These are phyloP conservation scores for Annulohypoxylon nitens DNA, from an alignment of 495 filamentous ascomycete genomes.

Conservation along the genomic window DNA sequence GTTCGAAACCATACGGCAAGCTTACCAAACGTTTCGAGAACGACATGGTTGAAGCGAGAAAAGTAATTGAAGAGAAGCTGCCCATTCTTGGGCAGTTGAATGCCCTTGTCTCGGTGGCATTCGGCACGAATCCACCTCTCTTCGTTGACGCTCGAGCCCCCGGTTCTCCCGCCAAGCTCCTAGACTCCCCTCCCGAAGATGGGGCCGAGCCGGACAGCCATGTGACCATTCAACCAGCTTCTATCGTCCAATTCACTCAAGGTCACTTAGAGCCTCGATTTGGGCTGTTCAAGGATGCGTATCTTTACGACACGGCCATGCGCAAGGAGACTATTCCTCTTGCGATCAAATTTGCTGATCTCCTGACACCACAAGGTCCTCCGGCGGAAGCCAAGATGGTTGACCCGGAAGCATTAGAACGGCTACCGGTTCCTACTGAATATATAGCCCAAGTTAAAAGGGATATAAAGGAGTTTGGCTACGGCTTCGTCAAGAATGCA, in stretches of 20 bases:
- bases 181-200: neutral
- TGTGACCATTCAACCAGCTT: neutral
- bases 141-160: slow-evolving; percentile 14
- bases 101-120: slow-evolving; percentile 5
- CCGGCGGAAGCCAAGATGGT: neutral
- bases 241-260: slow-evolving; percentile 5
- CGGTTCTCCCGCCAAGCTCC: slow-evolving; percentile 9
- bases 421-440: slow-evolving; percentile 13
- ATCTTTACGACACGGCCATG: slow-evolving; percentile 13
- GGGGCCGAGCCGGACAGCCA: slow-evolving; percentile 11
- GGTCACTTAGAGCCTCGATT: slow-evolving; percentile 18
- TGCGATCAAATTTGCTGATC: slow-evolving; percentile 22
- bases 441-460: slow-evolving; percentile 19
- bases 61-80: slow-evolving; percentile 3
- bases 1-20: slow-evolving; percentile 6
- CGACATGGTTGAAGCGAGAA: neutral
- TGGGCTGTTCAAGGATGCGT: slow-evolving; percentile 16
- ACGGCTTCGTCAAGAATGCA: slow-evolving; percentile 25
- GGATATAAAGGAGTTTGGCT: slow-evolving; percentile 17
- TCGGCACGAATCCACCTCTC: slow-evolving; percentile 2
- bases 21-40: neutral
- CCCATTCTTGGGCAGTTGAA: neutral
- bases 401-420: neutral
- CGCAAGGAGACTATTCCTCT: slow-evolving; percentile 13
- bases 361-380: slow-evolving; percentile 16